These are phyloP conservation scores for Luffa acutangula DNA, from an alignment of 306 rosid genomes.

Conservation along the genomic window DNA sequence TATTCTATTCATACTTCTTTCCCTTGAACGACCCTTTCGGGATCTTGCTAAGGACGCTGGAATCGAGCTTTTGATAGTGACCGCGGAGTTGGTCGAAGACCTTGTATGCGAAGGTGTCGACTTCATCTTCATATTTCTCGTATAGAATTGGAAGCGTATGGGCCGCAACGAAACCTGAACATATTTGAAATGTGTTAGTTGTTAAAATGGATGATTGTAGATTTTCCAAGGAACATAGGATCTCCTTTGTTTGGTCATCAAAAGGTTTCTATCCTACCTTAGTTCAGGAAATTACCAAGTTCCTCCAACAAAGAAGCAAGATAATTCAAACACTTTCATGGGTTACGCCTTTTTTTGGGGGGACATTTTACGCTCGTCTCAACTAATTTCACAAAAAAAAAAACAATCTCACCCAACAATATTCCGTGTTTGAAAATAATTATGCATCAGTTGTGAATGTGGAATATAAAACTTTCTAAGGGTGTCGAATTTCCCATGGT, in stretches of 20 bases:
- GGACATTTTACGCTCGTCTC: neutral
- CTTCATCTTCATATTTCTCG: slow-evolving; percentile 63
- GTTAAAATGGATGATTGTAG: neutral
- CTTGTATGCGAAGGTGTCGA: slow-evolving; percentile 45
- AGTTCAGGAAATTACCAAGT: neutral
- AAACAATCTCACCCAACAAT: neutral
- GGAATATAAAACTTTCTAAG: neutral
- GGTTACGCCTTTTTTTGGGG: neutral
- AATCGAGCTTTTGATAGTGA: slow-evolving; percentile 45
- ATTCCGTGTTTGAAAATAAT: neutral
- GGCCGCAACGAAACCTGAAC: slow-evolving; percentile 66
- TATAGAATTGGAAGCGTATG: slow-evolving; percentile 79
- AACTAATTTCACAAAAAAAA: neutral
- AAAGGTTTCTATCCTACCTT: neutral
- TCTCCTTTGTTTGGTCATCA: neutral
- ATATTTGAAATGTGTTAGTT: neutral
- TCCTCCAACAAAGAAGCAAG: neutral
- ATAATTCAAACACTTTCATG: neutral
- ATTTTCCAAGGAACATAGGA: neutral
- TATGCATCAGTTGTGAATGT: neutral
- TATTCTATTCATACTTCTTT: slow-evolving; percentile 56
- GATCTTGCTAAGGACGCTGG: slow-evolving; percentile 63
- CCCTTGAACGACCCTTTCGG: slow-evolving; percentile 45
- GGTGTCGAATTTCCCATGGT: neutral
- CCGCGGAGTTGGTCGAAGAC: slow-evolving; percentile 39